phyloP scores from a whole-genome alignment of 495 filamentous ascomycete genomes.

The Pyrenula aspistea region DNA sequence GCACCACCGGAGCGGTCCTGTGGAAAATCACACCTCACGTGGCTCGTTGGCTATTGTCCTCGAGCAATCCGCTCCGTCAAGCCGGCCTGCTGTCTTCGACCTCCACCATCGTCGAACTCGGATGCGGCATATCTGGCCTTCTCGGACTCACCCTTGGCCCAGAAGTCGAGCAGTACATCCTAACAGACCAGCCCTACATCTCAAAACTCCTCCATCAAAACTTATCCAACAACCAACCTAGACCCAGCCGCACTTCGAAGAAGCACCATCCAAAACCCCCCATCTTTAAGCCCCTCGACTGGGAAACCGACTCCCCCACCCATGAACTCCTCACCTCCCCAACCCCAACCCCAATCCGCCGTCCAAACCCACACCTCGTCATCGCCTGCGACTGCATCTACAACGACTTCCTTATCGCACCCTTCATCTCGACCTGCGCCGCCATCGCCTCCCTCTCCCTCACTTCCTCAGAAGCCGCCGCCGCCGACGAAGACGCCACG shows the following conservation, averaged over 20 bases:
- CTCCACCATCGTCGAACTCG: conserved; percentile 66
- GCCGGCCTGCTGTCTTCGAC: conserved; percentile 36
- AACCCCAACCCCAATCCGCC: not conserved
- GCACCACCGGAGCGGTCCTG: conserved; percentile 85
- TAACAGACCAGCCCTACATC: conserved; percentile 86
- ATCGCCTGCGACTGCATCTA: conserved; percentile 86
- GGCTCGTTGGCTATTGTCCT: conserved; percentile 62
- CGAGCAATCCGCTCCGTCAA: conserved; percentile 52
- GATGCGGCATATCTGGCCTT: conserved; percentile 74
- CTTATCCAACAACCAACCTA: conserved; percentile 45
- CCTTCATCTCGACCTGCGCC: conserved; percentile 75
- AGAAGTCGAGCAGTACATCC: conserved; percentile 51
- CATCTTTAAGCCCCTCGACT: conserved; percentile 30
- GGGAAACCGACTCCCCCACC: conserved; percentile 27
- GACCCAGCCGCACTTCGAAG: conserved; percentile 8
- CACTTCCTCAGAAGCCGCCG: conserved; percentile 1
- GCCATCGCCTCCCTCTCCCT: conserved; percentile 55
- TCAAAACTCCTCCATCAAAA: conserved; percentile 63
- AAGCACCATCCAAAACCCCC: conserved; percentile 3
- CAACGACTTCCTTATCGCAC: conserved; percentile 70
- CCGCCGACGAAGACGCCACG: no score
- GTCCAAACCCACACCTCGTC: conserved; percentile 42
- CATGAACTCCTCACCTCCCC: conserved; percentile 13
- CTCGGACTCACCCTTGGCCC: conserved; percentile 54
- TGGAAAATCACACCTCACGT: conserved; percentile 90